Base-by-base conservation (phyloP, 306 rosid genomes). In the Fragaria vesca region DNA sequence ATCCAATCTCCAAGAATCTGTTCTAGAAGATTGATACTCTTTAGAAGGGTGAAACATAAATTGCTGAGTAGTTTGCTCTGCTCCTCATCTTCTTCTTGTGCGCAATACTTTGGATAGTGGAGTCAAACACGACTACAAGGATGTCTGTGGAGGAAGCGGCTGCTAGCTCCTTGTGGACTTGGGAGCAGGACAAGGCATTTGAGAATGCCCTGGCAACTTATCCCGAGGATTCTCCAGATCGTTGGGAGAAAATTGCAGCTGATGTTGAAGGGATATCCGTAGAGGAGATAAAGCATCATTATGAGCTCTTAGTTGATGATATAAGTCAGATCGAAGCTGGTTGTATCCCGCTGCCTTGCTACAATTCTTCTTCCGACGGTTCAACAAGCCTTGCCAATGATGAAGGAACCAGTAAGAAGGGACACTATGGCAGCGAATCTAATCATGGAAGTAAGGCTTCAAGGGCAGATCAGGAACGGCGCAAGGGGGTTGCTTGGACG, bases 401-500 rank as follows among this genome's bases (percentile, higher is more conserved):
- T 54, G 98, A 94, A 86, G 97, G 93, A 63, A 83, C 76, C 54
- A 81, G 86, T 75, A 94, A 92, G 88, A 92, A 89, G 82, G 91
- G 85, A 17, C 50, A 89, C 20, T 80, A 51, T 65, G 84, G 73
- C 76, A 81, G 86, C 40, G 97, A 90, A 66, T 88, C 97, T 72
- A 90, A 89, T 78, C 91, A 86, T 71, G 98, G 96, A 78, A 89
- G 85, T 83, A 94, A 92, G 84, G 85, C 85, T 74, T 90, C 97
- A 68, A 89, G 86, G 87, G 86, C 98, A 10, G 98, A 94, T 76
- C 98, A 94, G 86, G 98, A 94, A 81, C 91, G 98, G 1, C 93
- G 98, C 40, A 94, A 94, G 85, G 98, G 98, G 55, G 88, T 94
- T 87, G 97, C 98, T 78, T 94, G 98, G 98, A 92, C 98, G 24